Evolutionary conservation across 2,329 filamentous ascomycete species (phyloP), one percentile per base, ranked within the genome.

Genomic region (Fusarium sp.): DNA sequence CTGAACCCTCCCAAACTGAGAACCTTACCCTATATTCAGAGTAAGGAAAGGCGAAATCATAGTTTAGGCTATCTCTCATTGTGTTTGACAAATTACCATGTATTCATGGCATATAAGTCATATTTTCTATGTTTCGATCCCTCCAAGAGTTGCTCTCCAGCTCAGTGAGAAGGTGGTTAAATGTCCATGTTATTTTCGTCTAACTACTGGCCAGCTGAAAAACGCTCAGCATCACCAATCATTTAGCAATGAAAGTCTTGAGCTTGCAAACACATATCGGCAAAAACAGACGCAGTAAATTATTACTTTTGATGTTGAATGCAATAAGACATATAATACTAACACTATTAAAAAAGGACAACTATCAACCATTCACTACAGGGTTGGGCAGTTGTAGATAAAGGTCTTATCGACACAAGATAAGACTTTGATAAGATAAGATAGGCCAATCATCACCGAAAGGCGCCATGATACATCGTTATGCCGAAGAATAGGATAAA

Each of bases 91-190:
- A 0, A 12, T n/a, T 11, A 7, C 12, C 2, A 18, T n/a, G 6
- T n/a, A 38, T 6, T 12, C 10, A 2, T n/a, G 6, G 34, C 4
- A 7, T n/a, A 6, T 4, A 4, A 11, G 0, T 12, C 1, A 7
- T 7, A 7, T 12, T 3, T 12, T 1, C 3, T 0, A 12, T 2
- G 2, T 2, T 18, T 10, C n/a, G n/a, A n/a, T n/a, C n/a, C 3
- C 16, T 10, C 3, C 3, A 11, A 34, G 9, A 11, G n/a, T 1
- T 2, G 1, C 18, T 18, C 10, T 9, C 5, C 9, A 38, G 15
- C 8, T 5, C 4, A 5, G 5, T 15, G 15, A 8, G 8, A 34
- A 18, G 32, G 3, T 16, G 2, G 29, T 14, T 7, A 7, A 6
- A 30, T 25, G 6, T 8, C 24, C 6, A 7, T 25, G 24, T 24